phyloP scores from a whole-genome alignment of 176 grass and related monocot genomes.

The Microstegium vimineum region DNA sequence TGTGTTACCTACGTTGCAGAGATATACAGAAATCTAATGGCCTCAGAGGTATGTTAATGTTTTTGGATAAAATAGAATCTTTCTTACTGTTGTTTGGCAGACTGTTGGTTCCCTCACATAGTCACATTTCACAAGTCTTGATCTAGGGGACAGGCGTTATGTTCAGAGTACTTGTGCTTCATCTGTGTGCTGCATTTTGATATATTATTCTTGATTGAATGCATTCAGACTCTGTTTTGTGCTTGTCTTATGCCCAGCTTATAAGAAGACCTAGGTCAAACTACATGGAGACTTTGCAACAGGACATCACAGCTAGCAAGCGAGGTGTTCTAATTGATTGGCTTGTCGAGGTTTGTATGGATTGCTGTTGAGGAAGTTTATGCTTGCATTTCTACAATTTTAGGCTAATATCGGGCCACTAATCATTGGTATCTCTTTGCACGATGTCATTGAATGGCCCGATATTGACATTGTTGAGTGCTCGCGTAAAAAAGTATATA shows the following conservation, averaged over 20 bases:
- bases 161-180: constrained; percentile 10
- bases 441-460: not conserved
- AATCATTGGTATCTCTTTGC: constrained; percentile 5
- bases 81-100: constrained; percentile 1
- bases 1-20: constrained; percentile 49
- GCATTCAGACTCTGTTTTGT: constrained; percentile 10
- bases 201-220: not conserved
- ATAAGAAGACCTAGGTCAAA: constrained; percentile 45
- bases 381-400: not conserved
- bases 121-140: not conserved
- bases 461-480: not conserved
- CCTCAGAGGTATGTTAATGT: constrained; percentile 51
- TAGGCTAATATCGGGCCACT: not conserved
- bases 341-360: constrained; percentile 63
- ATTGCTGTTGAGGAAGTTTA: constrained; percentile 12
- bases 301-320: constrained; percentile 44
- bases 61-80: not conserved
- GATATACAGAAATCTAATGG: constrained; percentile 60
- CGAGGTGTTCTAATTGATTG: constrained; percentile 66
- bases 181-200: constrained; percentile 11
- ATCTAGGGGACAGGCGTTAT: not conserved
- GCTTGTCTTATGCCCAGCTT: constrained; percentile 38
- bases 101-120: not conserved
- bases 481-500: not conserved
- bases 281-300: constrained; percentile 46